phyloP scores from a whole-genome alignment of 495 filamentous ascomycete genomes.

The Melanomma pulvis-pyrius region DNA sequence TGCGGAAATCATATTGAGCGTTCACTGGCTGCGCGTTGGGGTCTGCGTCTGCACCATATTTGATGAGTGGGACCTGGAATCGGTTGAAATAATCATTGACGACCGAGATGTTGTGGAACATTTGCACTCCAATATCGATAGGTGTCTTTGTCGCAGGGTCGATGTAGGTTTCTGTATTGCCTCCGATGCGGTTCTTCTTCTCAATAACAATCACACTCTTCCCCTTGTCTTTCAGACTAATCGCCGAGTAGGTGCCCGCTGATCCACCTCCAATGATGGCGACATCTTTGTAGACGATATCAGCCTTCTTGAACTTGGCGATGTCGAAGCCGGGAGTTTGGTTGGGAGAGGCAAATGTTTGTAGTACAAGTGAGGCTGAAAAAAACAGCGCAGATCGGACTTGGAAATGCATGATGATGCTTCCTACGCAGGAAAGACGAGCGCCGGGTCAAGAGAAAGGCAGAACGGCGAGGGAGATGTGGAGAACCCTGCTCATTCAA shows the following conservation, averaged over 20 bases:
- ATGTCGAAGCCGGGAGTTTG: too few species aligned
- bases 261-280: constrained; percentile 55
- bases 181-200: constrained; percentile 48
- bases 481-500: too few species aligned
- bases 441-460: too few species aligned
- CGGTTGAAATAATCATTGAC: constrained; percentile 47
- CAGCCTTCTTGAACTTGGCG: too few species aligned
- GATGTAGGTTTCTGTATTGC: constrained; percentile 50
- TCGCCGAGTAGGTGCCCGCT: constrained; percentile 53
- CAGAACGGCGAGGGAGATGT: too few species aligned
- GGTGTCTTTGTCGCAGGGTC: constrained; percentile 48
- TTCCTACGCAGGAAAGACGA: too few species aligned
- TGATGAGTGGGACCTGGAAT: constrained; percentile 36
- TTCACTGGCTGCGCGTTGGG: neutral
- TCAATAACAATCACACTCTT: constrained; percentile 53
- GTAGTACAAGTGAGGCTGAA: too few species aligned
- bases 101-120: constrained; percentile 46
- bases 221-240: constrained; percentile 49
- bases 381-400: too few species aligned
- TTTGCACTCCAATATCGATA: constrained; percentile 53
- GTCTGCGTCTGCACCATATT: neutral
- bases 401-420: too few species aligned
- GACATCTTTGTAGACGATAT: constrained; percentile 46
- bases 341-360: too few species aligned
- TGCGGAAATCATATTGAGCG: constrained; percentile 34